Base-by-base conservation (phyloP, 495 filamentous ascomycete genomes). In the Aspergillus panamensis region DNA sequence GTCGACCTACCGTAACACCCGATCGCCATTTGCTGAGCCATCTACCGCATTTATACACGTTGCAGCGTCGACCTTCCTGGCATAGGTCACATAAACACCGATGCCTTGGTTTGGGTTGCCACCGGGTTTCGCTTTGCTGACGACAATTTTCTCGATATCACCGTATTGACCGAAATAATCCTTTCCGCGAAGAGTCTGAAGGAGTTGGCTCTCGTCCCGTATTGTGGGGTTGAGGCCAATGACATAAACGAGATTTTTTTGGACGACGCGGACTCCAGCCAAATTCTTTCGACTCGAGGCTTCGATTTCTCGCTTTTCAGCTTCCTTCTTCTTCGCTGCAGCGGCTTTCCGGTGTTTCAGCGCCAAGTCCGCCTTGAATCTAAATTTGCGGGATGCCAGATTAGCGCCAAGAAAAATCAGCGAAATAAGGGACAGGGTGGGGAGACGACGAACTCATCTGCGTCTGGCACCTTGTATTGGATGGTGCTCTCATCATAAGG, bases 91-190 rank as follows among this genome's bases (percentile, higher is more conserved):
- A 66, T 99, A 97, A 50, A 99, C 91, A 30, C 95, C 95, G 8
- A 97, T 89, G 1, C 91, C 91, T 59, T 91, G 88, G 51, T 82
- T 80, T 20, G 85, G 84, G 59, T 87, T 84, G 13, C 85, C 81
- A 54, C 85, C 84, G 10, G 85, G 83, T 69, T 92, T 93, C 2
- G 92, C 85, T 69, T 96, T 97, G 77, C 92, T 97, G 54, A 99
- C 96, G 44, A 96, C 96, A 39, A 99, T 97, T 67, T 99, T 99
- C 62, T 94, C 85, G 61, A 99, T 99, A 67, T 94, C 93, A 61
- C 95, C 95, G 69, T 99, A 99, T 68, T 97, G 95, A 5, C 95
- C 95, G 66, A 99, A 99, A 69, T 97, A 99, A 60, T 96, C 86
- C 45, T 82, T 80, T 43, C 90, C 90, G 48, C 95, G 87, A 17